A percentile compares a stretch with the other conserved stretches of the same genome.
Evolutionary conservation across 2,329 filamentous ascomycete genomes (phyloP).

Genomic region (Cercospora brassicicola): DNA sequence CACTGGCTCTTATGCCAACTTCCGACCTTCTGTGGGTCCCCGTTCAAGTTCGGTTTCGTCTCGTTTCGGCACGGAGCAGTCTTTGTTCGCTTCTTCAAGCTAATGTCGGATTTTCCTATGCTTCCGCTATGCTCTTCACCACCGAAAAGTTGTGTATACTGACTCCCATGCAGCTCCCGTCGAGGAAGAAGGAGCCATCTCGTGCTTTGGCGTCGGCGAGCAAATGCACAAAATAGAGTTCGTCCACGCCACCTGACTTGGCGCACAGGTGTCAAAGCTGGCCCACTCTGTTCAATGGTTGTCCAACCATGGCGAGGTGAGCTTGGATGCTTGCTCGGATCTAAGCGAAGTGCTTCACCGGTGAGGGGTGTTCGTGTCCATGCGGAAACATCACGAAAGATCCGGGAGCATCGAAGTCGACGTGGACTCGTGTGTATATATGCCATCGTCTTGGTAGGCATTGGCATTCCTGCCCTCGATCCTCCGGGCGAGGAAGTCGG

Average conservation of each 20-base stretch:
- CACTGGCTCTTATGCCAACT: too few species aligned
- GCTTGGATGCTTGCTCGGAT: neutral
- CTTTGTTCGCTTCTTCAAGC: too few species aligned
- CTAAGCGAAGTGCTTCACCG: neutral
- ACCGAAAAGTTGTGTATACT: neutral
- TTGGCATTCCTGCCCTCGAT: neutral
- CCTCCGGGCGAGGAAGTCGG: neutral
- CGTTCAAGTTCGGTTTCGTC: too few species aligned
- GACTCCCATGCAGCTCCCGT: neutral
- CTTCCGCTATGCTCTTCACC: too few species aligned
- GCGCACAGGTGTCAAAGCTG: neutral
- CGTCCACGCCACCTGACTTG: neutral
- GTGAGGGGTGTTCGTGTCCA: neutral
- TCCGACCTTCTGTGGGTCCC: too few species aligned
- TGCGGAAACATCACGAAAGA: neutral
- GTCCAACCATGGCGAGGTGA: constrained; percentile 2
- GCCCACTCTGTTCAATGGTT: neutral
- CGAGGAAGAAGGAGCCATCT: neutral
- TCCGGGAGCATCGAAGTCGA: neutral
- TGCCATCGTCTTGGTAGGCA: neutral
- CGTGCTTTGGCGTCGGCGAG: neutral
- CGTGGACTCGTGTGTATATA: neutral
- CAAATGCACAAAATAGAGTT: constrained; percentile 1
- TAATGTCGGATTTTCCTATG: too few species aligned
- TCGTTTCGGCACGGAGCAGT: too few species aligned